phyloP scores from a whole-genome alignment of 257 asterid genomes.

The Nicotiana sylvestris region DNA sequence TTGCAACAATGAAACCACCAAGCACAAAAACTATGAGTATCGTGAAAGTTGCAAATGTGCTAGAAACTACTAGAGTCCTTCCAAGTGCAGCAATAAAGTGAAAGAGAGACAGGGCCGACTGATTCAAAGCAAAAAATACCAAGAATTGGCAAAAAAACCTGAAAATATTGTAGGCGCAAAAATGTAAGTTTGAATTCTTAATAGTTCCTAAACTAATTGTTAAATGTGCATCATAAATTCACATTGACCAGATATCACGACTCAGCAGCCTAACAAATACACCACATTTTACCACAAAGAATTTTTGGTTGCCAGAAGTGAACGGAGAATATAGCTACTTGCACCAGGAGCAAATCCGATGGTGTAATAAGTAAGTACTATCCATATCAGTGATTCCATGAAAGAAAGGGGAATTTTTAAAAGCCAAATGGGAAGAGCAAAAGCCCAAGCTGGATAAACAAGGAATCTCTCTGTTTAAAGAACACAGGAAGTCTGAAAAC shows the following conservation, averaged over 20 bases:
- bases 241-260: neutral
- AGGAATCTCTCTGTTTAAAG: constrained; percentile 82
- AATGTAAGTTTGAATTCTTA: neutral
- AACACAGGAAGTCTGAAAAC: constrained; percentile 78
- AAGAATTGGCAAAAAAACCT: constrained; percentile 84
- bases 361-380: constrained; percentile 80
- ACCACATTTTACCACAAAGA: neutral
- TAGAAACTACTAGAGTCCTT: constrained; percentile 77
- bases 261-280: neutral
- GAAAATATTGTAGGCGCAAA: constrained; percentile 17
- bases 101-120: constrained; percentile 89
- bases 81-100: constrained; percentile 79
- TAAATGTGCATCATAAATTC: neutral
- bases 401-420: constrained; percentile 75
- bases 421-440: constrained; percentile 88
- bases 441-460: constrained; percentile 96
- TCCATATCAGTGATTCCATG: constrained; percentile 84
- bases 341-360: constrained; percentile 89
- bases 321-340: constrained; percentile 45
- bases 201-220: neutral
- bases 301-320: neutral
- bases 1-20: constrained; percentile 85
- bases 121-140: constrained; percentile 80
- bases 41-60: constrained; percentile 76
- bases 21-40: constrained; percentile 83